Conservation (phyloP, 192 early-diverging fungal species). For the Dissophora globulifera region DNA sequence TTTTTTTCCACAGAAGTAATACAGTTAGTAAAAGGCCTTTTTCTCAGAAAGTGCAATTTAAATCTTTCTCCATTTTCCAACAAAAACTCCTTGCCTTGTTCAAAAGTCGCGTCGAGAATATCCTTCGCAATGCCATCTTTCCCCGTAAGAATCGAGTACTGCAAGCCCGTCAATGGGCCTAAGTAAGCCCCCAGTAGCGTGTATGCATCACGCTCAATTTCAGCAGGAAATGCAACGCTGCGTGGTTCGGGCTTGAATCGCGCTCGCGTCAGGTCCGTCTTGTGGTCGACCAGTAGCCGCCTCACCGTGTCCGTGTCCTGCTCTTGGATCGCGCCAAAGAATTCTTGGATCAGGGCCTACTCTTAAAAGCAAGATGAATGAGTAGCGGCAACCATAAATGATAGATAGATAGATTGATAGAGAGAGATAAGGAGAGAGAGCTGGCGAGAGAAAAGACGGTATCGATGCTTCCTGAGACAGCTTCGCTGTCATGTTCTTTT, state of each 20-base stretch:
- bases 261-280: constrained; percentile 37
- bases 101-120: constrained; percentile 72
- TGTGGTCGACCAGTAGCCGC: constrained; percentile 40
- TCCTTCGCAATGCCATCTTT: constrained; percentile 70
- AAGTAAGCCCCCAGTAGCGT: constrained; percentile 76
- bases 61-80: neutral
- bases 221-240: constrained; percentile 36
- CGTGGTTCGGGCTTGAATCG: constrained; percentile 26
- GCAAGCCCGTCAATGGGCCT: constrained; percentile 69
- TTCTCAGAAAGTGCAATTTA: too few relatives aligned
- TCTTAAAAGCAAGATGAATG: too few relatives aligned
- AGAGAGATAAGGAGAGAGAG: too few relatives aligned
- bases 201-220: constrained; percentile 70
- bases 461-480: too few relatives aligned
- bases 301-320: constrained; percentile 54
- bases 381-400: too few relatives aligned
- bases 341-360: constrained; percentile 32
- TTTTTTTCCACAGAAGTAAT: too few relatives aligned
- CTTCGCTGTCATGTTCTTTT: too few relatives aligned
- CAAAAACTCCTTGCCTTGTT: constrained; percentile 53
- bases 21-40: too few relatives aligned
- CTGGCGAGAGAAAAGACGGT: too few relatives aligned
- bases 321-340: constrained; percentile 50
- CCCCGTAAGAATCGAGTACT: constrained; percentile 70
- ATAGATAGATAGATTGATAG: too few relatives aligned